phyloP scores from a whole-genome alignment of 805 yeast genomes.

The Limtongozyma cylindracea region DNA sequence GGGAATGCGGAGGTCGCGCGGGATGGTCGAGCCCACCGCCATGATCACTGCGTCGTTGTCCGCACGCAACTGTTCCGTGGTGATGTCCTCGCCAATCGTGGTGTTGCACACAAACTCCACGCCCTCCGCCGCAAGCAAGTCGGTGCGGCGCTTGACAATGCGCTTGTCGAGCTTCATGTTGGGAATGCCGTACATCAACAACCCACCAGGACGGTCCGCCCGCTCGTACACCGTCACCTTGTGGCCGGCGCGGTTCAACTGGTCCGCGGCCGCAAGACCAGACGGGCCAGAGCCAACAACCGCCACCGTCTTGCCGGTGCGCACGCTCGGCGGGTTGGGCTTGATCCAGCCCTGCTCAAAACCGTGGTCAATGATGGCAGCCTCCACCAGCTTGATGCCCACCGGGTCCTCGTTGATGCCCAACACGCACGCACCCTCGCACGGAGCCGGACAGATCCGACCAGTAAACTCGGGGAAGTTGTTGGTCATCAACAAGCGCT shows the following conservation, averaged over 20 bases:
- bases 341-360: constrained; percentile 92
- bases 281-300: constrained; percentile 87
- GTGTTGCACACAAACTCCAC: constrained; percentile 51
- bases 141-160: constrained; percentile 81
- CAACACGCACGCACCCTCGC: constrained; percentile 86
- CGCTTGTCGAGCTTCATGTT: constrained; percentile 93
- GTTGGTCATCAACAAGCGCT: constrained; percentile 81
- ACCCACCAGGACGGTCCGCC: constrained; percentile 88
- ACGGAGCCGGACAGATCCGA: constrained; percentile 96
- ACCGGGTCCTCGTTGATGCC: constrained; percentile 90
- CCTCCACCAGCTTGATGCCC: constrained; percentile 87
- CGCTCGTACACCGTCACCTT: constrained; percentile 79
- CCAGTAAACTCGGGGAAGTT: constrained; percentile 98
- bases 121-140: constrained; percentile 78
- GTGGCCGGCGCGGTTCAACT: constrained; percentile 91
- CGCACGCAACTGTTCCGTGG: constrained; percentile 40
- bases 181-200: constrained; percentile 97
- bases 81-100: constrained; percentile 64
- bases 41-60: constrained; percentile 64
- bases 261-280: constrained; percentile 93
- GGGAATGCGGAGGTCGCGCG: constrained; percentile 84
- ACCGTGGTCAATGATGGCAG: constrained; percentile 90
- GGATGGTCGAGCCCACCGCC: constrained; percentile 90
- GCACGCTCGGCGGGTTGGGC: constrained; percentile 50
- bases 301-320: constrained; percentile 75